Percentiles rank a stretch among this genome's conserved stretches.
phyloP scores from a whole-genome alignment of 1,284 basidiomycete genomes.

The Ustilago shanxiensis region DNA sequence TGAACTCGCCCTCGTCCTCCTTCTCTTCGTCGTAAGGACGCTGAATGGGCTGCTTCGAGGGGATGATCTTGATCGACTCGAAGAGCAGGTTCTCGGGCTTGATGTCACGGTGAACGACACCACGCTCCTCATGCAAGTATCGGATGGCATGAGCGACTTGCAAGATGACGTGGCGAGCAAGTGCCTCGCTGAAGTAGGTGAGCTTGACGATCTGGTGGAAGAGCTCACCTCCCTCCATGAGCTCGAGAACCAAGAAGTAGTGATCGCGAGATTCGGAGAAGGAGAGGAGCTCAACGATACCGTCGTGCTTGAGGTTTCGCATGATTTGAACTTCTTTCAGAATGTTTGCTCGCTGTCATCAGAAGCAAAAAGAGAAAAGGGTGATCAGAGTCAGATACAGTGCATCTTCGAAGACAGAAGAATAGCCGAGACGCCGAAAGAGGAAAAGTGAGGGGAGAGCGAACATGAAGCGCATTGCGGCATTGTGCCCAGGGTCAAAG shows the following conservation, averaged over 20 bases:
- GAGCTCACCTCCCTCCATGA: conserved; percentile 86
- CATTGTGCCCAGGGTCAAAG: conserved; percentile 7
- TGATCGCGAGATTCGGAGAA: conserved; percentile 85
- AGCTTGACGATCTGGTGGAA: conserved; percentile 99
- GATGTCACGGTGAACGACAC: conserved; percentile 98
- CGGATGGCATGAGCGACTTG: conserved; percentile 96
- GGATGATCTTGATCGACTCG: conserved; percentile 90
- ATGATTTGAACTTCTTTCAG: conserved; percentile 99
- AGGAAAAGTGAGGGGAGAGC: conserved; percentile 2
- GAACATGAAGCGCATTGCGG: conserved; percentile 12
- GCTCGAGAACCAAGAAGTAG: conserved; percentile 93
- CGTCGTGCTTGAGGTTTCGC: conserved; percentile 90
- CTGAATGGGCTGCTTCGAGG: conserved; percentile 81
- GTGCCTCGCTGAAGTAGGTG: conserved; percentile 91
- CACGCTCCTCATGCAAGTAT: conserved; percentile 96
- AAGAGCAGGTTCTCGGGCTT: conserved; percentile 99
- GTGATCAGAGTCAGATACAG: conserved; percentile 42
- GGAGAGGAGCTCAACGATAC: conserved; percentile 77
- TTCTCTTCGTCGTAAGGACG: conserved; percentile 96
- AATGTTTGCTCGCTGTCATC: conserved; percentile 89
- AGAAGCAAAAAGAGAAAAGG: conserved; percentile 40
- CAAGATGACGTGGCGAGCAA: conserved; percentile 86
- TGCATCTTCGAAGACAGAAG: neutral
- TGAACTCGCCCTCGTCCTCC: conserved; percentile 97
- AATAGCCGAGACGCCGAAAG: neutral